Evolutionary conservation across 805 yeast genomes (phyloP), one percentile per base, ranked within the genome.

Genomic region (Schwanniomyces vanrijiae): DNA sequence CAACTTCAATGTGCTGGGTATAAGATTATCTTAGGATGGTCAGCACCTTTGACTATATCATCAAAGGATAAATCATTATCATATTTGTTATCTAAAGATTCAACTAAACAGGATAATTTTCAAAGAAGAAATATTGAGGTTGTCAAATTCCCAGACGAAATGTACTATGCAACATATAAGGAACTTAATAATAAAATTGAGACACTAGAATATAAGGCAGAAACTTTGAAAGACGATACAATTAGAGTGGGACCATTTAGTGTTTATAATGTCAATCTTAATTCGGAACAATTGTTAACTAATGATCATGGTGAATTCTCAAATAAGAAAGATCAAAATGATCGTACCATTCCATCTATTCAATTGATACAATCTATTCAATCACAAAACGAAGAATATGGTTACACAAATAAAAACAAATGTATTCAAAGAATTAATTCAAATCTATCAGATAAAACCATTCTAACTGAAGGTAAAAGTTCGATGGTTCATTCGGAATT

Each of bases 1-100:
- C 67, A 69, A 3, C 46, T 73, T 4, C 60, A 61, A 8, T 81
- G 85, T 63, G 67, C 63, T 14, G 84, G 84, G 0, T 81, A 79
- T 55, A 75, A 63, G 33, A 69, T 80, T 46, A 71, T 69, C 33
- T 61, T 81, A 25, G 73, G 76, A 14, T 80, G 81, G 73, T 66
- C 75, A 22, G 71, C 68, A 26, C 72, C 75, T 13, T 53, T 71
- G 43, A 66, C 75, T 0, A 55, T 76, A 11, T 46, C 56, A 1
- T 49, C 43, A 24, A 48, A 40, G 37, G 58, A 47, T 47, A 52
- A 42, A 19, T 50, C 50, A 28, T 49, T 56, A 47, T 55, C 59
- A n/a, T 55, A 49, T 2, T 43, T 57, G 44, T 47, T 52, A 16
- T 29, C 47, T n/a, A 52, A 48, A 11, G 54, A 64, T 5, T 45